Base-by-base conservation (phyloP, 768 basidiomycete species). In the Tricholoma terreum region DNA sequence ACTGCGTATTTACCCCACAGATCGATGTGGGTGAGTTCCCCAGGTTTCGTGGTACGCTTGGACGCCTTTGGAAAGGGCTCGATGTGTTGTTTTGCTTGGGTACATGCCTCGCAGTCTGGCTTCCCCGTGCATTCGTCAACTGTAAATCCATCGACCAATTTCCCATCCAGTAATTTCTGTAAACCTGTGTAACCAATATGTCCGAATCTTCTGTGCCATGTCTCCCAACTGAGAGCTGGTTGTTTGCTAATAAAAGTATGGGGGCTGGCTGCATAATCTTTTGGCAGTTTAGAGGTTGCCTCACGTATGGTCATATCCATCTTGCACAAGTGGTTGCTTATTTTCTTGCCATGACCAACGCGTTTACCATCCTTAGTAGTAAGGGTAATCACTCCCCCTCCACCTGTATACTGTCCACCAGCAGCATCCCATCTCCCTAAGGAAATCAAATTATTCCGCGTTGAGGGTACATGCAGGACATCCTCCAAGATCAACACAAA, bases 1-100 rank as follows among this genome's bases (percentile, higher is more conserved):
- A 57, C 36, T 45, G 21, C 12, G 53, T 56, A 46, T 40, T 60
- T 43, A 35, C 45, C 42, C 51, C 56, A 31, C 46, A 65, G 6
- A 55, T 49, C 21, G 48, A 58, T 57, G 22, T 48, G 59, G 2
- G 46, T 58, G 8, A 57, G n/a, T 54, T 61, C 45, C 3, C 59
- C 34, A 14, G 45, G 56, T 54, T 54, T 35, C 6, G 50, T 52
- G 2, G 19, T 34, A n/a, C 11, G 10, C 22, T 52, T 17, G 8
- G 17, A 12, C 11, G 17, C 15, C 33, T 55, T 55, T 6, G 42
- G 42, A 34, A 55, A 55, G 6, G 54, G 43, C 21, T 55, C 8
- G 30, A 33, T 10, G 19, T 30, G 10, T 55, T 55, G 54, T 49
- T 55, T 55, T 10, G 42, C 22, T 31, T 55, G 27, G 11, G 45